A percentile compares a stretch with the other conserved stretches of the same genome.
phyloP scores from a whole-genome alignment of 192 early-diverging fungal species.

The Coemansia sp. region DNA sequence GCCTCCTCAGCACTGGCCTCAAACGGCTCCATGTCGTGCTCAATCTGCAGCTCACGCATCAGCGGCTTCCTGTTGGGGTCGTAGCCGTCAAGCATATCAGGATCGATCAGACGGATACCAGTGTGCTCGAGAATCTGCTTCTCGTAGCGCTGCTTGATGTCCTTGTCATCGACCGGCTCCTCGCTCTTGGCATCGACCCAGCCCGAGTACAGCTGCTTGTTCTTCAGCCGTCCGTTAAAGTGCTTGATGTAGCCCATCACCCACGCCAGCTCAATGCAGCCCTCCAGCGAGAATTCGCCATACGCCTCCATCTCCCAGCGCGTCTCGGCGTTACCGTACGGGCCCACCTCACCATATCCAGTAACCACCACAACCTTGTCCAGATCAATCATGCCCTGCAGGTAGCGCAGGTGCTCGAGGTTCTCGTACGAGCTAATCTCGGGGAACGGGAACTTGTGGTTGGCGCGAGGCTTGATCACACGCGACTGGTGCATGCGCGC shows the following conservation, averaged over 20 bases:
- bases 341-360: constrained; percentile 91
- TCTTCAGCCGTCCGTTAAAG: constrained; percentile 79
- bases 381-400: constrained; percentile 82
- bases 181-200: constrained; percentile 88
- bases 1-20: constrained; percentile 89
- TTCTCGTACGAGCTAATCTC: constrained; percentile 63
- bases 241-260: constrained; percentile 95
- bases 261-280: constrained; percentile 96
- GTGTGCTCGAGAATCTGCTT: constrained; percentile 86
- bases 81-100: constrained; percentile 82
- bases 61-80: constrained; percentile 84
- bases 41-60: constrained; percentile 86
- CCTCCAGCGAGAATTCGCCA: constrained; percentile 57
- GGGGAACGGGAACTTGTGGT: constrained; percentile 78
- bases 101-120: constrained; percentile 93
- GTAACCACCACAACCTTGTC: constrained; percentile 92
- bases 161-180: constrained; percentile 84
- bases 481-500: constrained; percentile 61
- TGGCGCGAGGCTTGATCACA: constrained; percentile 69
- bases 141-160: constrained; percentile 93
- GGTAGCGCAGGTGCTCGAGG: constrained; percentile 63
- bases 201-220: constrained; percentile 73
- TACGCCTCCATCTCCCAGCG: constrained; percentile 96
- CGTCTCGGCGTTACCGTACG: constrained; percentile 85
- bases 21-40: constrained; percentile 85